Evolutionary conservation across 306 rosid species (phyloP).

Genomic region (Trifolium repens): DNA sequence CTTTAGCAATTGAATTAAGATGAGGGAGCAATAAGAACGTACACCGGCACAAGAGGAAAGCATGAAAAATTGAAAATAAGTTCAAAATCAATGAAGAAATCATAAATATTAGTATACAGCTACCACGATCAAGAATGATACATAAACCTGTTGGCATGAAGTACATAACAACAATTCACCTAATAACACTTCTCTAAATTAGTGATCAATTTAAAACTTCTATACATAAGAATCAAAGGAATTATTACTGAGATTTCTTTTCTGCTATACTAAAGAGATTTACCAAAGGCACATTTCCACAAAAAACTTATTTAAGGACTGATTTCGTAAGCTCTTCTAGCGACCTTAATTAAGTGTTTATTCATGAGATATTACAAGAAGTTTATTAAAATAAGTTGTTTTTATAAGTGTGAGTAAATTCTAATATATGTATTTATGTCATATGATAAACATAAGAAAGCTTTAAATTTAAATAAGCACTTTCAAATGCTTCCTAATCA

Average conservation of each 20-base stretch:
- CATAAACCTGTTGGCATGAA: conserved; percentile 25
- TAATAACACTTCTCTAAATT: not conserved
- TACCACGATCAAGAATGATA: conserved; percentile 20
- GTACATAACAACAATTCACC: not conserved
- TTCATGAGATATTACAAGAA: not conserved
- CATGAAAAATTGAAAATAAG: conserved; percentile 27
- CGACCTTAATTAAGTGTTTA: not conserved
- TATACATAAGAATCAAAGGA: conserved; percentile 24
- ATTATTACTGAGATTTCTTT: conserved; percentile 4
- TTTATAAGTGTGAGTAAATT: not conserved
- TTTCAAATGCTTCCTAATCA: not conserved
- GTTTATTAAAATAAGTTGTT: not conserved
- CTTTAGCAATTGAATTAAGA: conserved; percentile 38
- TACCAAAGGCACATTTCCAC: not conserved
- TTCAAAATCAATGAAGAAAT: conserved; percentile 20
- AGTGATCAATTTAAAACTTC: not conserved
- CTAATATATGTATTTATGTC: not conserved
- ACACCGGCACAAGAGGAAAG: conserved; percentile 26
- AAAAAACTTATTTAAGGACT: not conserved
- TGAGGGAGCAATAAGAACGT: conserved; percentile 33
- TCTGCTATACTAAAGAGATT: not conserved
- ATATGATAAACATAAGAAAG: not conserved
- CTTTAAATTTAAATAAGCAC: not conserved
- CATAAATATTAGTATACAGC: conserved; percentile 11
- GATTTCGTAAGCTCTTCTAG: not conserved